phyloP scores from a whole-genome alignment of 768 basidiomycete species.

The Amanita subjunquillea region DNA sequence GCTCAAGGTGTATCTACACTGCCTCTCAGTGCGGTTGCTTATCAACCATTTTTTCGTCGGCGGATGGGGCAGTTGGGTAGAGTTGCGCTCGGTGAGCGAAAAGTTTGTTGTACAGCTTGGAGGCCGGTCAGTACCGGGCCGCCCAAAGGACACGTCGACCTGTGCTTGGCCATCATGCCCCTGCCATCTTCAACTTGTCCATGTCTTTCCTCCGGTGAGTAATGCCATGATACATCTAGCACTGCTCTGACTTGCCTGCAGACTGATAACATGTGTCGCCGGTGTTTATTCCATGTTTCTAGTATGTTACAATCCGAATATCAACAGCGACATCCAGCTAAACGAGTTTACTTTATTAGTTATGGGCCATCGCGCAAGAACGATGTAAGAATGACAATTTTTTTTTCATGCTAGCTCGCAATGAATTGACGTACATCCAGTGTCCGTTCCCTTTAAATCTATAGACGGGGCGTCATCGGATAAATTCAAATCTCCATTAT shows the following conservation, averaged over 20 bases:
- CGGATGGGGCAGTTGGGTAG: too few species aligned
- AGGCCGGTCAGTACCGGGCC: not conserved
- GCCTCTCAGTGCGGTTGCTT: too few species aligned
- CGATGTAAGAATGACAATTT: constrained; percentile 43
- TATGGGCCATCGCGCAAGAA: constrained; percentile 94
- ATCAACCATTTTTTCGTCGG: too few species aligned
- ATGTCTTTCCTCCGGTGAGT: constrained; percentile 4
- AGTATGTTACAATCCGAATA: constrained; percentile 28
- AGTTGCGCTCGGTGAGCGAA: too few species aligned
- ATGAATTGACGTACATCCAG: constrained; percentile 22
- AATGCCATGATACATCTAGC: too few species aligned
- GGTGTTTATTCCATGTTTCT: constrained; percentile 95
- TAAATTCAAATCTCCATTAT: constrained; percentile 79
- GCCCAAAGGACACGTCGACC: constrained; percentile 1
- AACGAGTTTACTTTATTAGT: constrained; percentile 24
- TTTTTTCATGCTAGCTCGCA: not conserved
- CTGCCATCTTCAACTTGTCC: not conserved
- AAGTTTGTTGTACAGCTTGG: too few species aligned
- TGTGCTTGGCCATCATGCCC: not conserved
- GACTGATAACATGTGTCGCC: constrained; percentile 64
- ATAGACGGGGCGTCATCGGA: constrained; percentile 50
- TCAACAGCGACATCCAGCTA: not conserved
- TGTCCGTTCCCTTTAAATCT: constrained; percentile 76
- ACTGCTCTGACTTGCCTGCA: constrained; percentile 13
- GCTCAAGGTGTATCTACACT: too few species aligned